phyloP scores from a whole-genome alignment of 2,329 filamentous ascomycete species.

The Lecanicillium sp. region DNA sequence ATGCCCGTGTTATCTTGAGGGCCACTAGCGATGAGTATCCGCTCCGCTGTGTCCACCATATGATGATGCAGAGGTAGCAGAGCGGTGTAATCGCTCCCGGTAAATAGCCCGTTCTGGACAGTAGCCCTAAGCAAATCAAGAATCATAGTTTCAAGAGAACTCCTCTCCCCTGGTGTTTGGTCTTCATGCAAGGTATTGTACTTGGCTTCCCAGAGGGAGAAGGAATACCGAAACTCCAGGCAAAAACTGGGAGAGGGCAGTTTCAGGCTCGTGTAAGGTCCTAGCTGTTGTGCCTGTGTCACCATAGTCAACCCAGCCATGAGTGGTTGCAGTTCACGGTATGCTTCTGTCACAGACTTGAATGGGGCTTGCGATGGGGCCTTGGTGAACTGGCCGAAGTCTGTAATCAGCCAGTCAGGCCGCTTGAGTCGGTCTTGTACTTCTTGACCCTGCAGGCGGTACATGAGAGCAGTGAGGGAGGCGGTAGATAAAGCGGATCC shows the following conservation, averaged over 20 bases:
- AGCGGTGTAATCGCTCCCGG: background rate
- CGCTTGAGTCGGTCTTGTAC: background rate
- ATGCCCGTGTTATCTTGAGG: background rate
- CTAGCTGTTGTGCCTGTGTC: background rate
- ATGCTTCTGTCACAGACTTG: background rate
- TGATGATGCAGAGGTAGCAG: background rate
- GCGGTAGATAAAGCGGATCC: background rate
- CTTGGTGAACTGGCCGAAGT: constrained; percentile 2
- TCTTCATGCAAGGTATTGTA: background rate
- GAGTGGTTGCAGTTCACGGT: background rate
- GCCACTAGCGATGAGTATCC: background rate
- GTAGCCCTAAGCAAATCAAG: background rate
- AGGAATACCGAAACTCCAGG: background rate
- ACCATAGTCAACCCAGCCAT: background rate
- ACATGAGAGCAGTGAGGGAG: background rate
- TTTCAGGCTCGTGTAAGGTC: background rate
- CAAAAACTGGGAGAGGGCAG: background rate
- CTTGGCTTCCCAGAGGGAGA: background rate
- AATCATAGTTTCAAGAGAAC: background rate
- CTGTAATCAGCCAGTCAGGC: background rate
- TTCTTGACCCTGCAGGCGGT: background rate
- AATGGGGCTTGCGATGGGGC: background rate
- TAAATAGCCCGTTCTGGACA: background rate
- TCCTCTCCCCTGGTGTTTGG: background rate
- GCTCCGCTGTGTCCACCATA: constrained; percentile 2